Conservation (phyloP, 2,329 filamentous ascomycete genomes). For the Xylaria digitata region DNA sequence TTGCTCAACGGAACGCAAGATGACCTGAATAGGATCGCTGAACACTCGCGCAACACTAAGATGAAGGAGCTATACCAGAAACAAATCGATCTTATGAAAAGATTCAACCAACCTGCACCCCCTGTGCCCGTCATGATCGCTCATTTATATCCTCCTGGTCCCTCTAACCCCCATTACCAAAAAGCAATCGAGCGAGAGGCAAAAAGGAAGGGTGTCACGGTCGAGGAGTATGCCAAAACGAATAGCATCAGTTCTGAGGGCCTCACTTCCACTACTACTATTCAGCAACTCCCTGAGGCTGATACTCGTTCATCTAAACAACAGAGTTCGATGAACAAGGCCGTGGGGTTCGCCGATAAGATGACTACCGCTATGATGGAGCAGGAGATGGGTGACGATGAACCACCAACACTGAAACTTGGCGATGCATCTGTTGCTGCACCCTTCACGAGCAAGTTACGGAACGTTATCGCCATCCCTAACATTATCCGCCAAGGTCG, state of each 20-base stretch:
- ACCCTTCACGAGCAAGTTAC: constrained; percentile 96
- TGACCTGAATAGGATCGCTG: constrained; percentile 89
- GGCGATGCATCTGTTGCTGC: constrained; percentile 97
- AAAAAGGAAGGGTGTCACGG: constrained; percentile 77
- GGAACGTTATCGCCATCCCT: constrained; percentile 95
- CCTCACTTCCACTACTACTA: constrained; percentile 74
- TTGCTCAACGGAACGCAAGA: constrained; percentile 94
- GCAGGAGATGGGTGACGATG: constrained; percentile 84
- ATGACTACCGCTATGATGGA: constrained; percentile 91
- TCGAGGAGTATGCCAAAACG: constrained; percentile 66
- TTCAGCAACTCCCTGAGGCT: constrained; percentile 67
- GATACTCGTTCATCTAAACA: constrained; percentile 68
- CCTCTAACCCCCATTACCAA: constrained; percentile 90
- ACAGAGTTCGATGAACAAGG: constrained; percentile 75
- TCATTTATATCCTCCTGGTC: constrained; percentile 92
- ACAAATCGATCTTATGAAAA: constrained; percentile 88
- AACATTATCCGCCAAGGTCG: constrained; percentile 98
- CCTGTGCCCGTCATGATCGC: constrained; percentile 93
- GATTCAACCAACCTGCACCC: constrained; percentile 94
- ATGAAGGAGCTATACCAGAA: constrained; percentile 99
- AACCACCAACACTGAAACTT: constrained; percentile 95
- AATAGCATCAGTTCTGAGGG: constrained; percentile 70
- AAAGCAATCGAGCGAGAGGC: constrained; percentile 91
- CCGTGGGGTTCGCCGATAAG: constrained; percentile 84
- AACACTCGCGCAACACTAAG: constrained; percentile 92